Base-by-base conservation (phyloP, 2,329 filamentous ascomycete genomes). In the Pseudovirgaria hyperparasitica region DNA sequence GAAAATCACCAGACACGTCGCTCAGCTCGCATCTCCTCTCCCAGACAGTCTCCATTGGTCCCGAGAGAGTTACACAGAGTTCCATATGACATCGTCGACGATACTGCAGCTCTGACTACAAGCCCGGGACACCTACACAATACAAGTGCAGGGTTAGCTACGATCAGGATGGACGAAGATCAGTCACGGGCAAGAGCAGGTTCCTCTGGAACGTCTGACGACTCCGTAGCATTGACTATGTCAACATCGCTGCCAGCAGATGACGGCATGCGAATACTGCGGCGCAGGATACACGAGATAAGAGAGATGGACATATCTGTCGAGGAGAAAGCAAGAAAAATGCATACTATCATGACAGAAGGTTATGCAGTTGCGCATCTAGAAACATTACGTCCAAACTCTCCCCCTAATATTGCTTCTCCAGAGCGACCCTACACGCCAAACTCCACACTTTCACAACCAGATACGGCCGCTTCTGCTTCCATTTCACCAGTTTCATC, bases 311-410 rank as follows among this genome's bases (percentile, higher is more conserved):
- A 49, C 1, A 41, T 58, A 8, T 50, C 56, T 15, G 62, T 57
- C 13, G 56, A 60, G 29, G 62, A 65, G 36, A 63, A 63, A 37
- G 62, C 62, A n/a, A 47, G 46, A 31, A 45, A 55, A 39, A 61
- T 66, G 46, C 62, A 66, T 37, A 36, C 39, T 19, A 43, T 66
- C 31, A 66, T 66, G 62, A 63, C 52, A 24, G 55, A 61, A 37
- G 53, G 58, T 28, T 66, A 63, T 39, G 43, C 50, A 35, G 33
- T 41, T 19, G 13, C 13, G 8, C 31, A 32, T 10, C 24, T 24
- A 4, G n/a, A n/a, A n/a, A 32, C 29, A 22, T 41, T 54, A 33
- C 41, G 52, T 8, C 49, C 53, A 9, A 46, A 45, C 6, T 55
- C 51, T 4, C 52, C 53, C 5, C 50, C 42, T 31, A 56, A 52